phyloP scores from a whole-genome alignment of 2,329 filamentous ascomycete genomes.

The Botrytis porri region DNA sequence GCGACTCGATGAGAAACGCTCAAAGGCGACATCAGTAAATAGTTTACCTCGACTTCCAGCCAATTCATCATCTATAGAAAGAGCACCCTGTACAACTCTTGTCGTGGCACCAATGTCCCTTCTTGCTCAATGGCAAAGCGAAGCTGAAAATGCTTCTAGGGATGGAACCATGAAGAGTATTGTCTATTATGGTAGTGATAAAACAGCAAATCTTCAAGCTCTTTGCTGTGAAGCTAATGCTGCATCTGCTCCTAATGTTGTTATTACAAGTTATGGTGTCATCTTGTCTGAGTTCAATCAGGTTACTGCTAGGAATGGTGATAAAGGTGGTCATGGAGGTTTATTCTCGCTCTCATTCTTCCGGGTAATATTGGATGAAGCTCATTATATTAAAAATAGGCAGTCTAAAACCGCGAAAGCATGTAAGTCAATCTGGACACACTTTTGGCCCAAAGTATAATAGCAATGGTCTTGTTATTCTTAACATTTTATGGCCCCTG shows the following conservation, averaged over 20 bases:
- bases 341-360: constrained; percentile 94
- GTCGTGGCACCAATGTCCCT: constrained; percentile 97
- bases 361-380: constrained; percentile 92
- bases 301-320: constrained; percentile 63
- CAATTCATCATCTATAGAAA: constrained; percentile 54
- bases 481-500: neutral
- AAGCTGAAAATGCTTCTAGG: constrained; percentile 86
- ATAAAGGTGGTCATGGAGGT: constrained; percentile 63
- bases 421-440: constrained; percentile 46
- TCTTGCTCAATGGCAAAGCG: constrained; percentile 94
- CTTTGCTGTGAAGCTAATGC: constrained; percentile 75
- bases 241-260: constrained; percentile 75
- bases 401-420: constrained; percentile 92
- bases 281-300: constrained; percentile 87
- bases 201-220: constrained; percentile 71
- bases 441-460: neutral
- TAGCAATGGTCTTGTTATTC: neutral
- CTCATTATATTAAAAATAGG: constrained; percentile 86
- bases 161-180: constrained; percentile 78
- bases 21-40: constrained; percentile 47
- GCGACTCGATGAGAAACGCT: constrained; percentile 37
- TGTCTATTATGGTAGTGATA: constrained; percentile 90
- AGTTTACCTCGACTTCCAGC: constrained; percentile 60
- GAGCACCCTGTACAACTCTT: constrained; percentile 83
- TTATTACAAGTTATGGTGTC: constrained; percentile 93